phyloP scores from a whole-genome alignment of 139 green algal species.

The Asterochloris erici region DNA sequence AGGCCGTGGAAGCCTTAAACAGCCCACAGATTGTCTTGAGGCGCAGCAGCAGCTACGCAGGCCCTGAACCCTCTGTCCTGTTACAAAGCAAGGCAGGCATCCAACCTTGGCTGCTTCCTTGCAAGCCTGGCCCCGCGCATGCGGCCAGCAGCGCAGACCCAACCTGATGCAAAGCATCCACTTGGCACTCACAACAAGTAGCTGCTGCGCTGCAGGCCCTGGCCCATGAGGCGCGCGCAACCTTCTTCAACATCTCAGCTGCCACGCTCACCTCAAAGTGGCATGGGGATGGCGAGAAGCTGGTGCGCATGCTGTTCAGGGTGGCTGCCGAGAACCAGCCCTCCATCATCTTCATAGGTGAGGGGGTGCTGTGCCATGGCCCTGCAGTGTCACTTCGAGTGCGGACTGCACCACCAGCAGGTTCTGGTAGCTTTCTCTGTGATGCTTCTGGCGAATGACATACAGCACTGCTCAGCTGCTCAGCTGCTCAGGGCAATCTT shows the following conservation, averaged over 20 bases:
- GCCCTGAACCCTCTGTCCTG: too few relatives aligned
- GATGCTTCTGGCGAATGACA: not conserved
- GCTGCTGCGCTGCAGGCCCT: conserved; percentile 24
- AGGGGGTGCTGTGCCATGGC: not conserved
- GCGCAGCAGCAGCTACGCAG: too few relatives aligned
- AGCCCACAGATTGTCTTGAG: too few relatives aligned
- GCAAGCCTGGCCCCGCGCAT: too few relatives aligned
- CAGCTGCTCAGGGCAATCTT: not conserved
- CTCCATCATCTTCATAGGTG: conserved; percentile 82
- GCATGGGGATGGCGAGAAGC: conserved; percentile 92
- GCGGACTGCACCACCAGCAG: too few relatives aligned
- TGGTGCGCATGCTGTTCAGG: conserved; percentile 73
- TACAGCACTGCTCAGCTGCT: not conserved
- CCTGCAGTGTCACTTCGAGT: not conserved
- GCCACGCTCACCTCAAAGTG: conserved; percentile 78
- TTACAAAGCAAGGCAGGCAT: too few relatives aligned
- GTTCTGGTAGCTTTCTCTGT: not conserved
- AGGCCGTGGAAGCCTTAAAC: too few relatives aligned
- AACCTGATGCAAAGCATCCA: too few relatives aligned
- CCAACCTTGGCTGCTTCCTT: too few relatives aligned
- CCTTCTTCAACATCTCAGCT: conserved; percentile 87
- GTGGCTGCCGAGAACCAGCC: conserved; percentile 55
- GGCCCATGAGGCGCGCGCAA: conserved; percentile 54
- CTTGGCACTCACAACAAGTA: too few relatives aligned
- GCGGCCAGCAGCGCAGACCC: too few relatives aligned